A percentile compares a stretch with the other conserved stretches of the same genome.
Conservation (phyloP, 176 grass and related monocot species). For the Zea mays region DNA sequence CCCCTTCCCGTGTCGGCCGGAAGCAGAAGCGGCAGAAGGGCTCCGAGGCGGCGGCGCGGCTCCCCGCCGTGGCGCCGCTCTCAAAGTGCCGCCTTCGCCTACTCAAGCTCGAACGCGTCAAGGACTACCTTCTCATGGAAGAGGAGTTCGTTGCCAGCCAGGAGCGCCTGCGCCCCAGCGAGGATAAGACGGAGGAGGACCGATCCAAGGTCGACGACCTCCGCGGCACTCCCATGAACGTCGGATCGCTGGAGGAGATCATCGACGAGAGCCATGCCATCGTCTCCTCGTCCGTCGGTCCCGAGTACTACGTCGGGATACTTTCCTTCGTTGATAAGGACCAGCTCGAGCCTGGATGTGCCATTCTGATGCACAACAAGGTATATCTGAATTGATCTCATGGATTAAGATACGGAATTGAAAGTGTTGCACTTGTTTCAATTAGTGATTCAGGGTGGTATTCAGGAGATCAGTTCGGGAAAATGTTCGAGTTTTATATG, state of each 20-base stretch:
- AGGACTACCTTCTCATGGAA: constrained; percentile 86
- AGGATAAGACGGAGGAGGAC: constrained; percentile 86
- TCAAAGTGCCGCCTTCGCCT: too few species aligned
- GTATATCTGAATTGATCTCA: constrained; percentile 30
- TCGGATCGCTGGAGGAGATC: constrained; percentile 83
- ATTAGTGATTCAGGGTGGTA: constrained; percentile 22
- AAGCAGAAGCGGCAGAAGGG: constrained; percentile 5
- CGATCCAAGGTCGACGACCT: constrained; percentile 86
- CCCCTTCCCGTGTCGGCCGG: constrained; percentile 71
- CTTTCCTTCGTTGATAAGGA: constrained; percentile 84
- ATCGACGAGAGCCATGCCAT: constrained; percentile 81
- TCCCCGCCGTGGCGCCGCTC: too few species aligned
- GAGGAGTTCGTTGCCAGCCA: constrained; percentile 72
- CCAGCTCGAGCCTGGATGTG: constrained; percentile 79
- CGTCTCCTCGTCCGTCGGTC: constrained; percentile 73
- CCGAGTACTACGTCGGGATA: constrained; percentile 79
- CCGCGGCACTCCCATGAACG: constrained; percentile 77
- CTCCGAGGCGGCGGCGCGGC: too few species aligned
- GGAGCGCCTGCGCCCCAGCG: constrained; percentile 72
- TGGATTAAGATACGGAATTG: neutral
- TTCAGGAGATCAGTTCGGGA: neutral
- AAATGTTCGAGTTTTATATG: neutral
- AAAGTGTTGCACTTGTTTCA: constrained; percentile 19
- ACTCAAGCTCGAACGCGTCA: neutral
- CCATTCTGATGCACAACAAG: constrained; percentile 92